Conservation (phyloP, 257 asterid species). For the Cruciata laevipes region DNA sequence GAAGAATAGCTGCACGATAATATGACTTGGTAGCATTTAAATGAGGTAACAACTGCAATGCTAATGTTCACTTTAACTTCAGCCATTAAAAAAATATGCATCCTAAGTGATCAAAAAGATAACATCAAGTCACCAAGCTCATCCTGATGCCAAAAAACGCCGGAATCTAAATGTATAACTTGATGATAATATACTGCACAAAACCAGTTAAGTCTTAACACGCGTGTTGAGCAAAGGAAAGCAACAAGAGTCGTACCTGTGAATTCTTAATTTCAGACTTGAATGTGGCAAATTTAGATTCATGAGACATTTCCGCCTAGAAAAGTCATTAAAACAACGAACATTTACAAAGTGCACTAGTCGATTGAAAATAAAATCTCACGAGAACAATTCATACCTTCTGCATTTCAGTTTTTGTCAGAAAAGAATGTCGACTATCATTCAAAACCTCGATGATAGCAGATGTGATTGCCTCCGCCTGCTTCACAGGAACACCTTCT, state of each 20-base stretch:
- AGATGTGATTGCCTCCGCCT: constrained; percentile 64
- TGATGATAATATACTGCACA: no score
- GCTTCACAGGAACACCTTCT: constrained; percentile 46
- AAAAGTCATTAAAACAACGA: constrained; percentile 9
- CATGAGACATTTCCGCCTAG: constrained; percentile 43
- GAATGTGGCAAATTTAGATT: constrained; percentile 44
- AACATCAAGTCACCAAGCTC: background rate
- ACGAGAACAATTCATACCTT: constrained; percentile 27
- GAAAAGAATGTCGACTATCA: constrained; percentile 41
- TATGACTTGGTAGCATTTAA: background rate
- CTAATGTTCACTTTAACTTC: background rate
- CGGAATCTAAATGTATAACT: background rate
- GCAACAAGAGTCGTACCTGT: constrained; percentile 33
- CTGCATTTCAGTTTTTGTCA: constrained; percentile 53
- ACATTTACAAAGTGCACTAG: background rate
- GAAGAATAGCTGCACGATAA: background rate
- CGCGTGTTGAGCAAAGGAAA: background rate
- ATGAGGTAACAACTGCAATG: no score
- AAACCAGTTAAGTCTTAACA: background rate
- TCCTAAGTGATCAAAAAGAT: no score
- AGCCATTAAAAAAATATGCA: background rate
- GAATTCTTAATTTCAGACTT: constrained; percentile 51
- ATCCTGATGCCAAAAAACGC: background rate
- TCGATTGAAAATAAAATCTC: background rate
- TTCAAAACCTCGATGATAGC: constrained; percentile 48